phyloP scores from a whole-genome alignment of 352 stramenopile species.

The Phytopythium montanum region DNA sequence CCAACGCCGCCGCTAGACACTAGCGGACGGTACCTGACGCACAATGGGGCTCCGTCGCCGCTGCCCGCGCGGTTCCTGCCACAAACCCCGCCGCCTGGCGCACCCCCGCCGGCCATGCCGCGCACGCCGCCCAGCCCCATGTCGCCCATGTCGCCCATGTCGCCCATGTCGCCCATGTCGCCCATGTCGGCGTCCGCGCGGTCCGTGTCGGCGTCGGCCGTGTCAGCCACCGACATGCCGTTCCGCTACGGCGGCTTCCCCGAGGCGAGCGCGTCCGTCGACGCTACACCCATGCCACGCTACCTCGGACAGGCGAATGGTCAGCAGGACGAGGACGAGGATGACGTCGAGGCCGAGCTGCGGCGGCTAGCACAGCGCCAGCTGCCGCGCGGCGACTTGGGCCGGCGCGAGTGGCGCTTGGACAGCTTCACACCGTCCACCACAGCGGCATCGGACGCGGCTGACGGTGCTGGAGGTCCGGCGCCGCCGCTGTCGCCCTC shows the following conservation, averaged over 20 bases:
- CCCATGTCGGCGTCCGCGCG: conserved; percentile 57
- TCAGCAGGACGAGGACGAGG: conserved; percentile 31
- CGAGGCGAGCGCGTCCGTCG: conserved; percentile 80
- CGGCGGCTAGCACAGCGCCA: conserved; percentile 75
- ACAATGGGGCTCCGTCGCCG: conserved; percentile 13
- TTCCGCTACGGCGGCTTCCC: conserved; percentile 50
- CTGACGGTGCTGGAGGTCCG: background rate
- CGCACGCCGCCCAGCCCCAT: conserved; percentile 30
- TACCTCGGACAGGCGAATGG: conserved; percentile 55
- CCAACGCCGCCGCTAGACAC: conserved; percentile 42
- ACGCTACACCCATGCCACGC: conserved; percentile 68
- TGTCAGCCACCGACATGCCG: conserved; percentile 75
- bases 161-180: conserved; percentile 49
- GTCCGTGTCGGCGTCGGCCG: conserved; percentile 72
- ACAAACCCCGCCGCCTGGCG: conserved; percentile 4
- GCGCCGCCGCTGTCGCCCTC: conserved; percentile 43
- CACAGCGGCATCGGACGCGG: conserved; percentile 9
- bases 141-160: conserved; percentile 57
- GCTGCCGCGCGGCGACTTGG: conserved; percentile 72
- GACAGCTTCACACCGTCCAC: conserved; percentile 41
- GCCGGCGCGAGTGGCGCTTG: conserved; percentile 70
- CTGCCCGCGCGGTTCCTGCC: conserved; percentile 16
- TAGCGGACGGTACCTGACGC: conserved; percentile 42
- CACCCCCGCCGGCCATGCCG: conserved; percentile 16
- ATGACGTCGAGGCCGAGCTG: conserved; percentile 77